These are phyloP conservation scores for Glonium stellatum DNA, from an alignment of 495 filamentous ascomycete species.

Conservation along the genomic window DNA sequence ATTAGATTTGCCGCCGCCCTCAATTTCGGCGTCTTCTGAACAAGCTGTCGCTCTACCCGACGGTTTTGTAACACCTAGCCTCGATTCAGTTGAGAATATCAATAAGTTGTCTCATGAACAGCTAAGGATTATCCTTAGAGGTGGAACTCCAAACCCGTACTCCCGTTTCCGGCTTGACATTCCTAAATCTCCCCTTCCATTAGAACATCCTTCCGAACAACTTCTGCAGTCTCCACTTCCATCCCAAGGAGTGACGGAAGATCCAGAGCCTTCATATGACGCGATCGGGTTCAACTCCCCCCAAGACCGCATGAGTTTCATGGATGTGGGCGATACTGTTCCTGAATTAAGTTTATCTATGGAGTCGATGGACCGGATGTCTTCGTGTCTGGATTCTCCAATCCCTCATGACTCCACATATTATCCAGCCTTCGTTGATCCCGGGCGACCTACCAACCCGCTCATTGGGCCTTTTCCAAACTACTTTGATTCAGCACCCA, in stretches of 20 bases:
- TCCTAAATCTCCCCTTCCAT: neutral
- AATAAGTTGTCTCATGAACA: neutral
- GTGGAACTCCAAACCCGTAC: neutral
- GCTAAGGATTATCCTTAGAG: neutral
- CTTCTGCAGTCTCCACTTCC: neutral
- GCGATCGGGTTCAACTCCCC: neutral
- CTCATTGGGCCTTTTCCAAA: neutral
- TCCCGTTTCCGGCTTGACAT: neutral
- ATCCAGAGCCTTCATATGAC: neutral
- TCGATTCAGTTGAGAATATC: slow-evolving; percentile 17
- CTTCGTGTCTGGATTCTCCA: neutral
- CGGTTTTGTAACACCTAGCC: slow-evolving; percentile 22
- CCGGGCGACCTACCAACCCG: neutral
- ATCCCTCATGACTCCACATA: neutral
- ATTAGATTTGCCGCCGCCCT: slow-evolving; percentile 11
- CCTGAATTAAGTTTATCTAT: neutral
- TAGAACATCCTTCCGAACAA: neutral
- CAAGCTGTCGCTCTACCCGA: slow-evolving; percentile 3
- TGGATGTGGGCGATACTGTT: neutral
- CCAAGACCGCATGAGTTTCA: neutral
- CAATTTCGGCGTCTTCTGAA: neutral
- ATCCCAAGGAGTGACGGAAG: neutral
- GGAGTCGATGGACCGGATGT: neutral
- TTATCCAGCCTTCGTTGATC: neutral
- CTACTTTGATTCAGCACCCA: neutral